Conservation (phyloP, 441 rosid genomes). For the Cnidoscolus chayamansa region DNA sequence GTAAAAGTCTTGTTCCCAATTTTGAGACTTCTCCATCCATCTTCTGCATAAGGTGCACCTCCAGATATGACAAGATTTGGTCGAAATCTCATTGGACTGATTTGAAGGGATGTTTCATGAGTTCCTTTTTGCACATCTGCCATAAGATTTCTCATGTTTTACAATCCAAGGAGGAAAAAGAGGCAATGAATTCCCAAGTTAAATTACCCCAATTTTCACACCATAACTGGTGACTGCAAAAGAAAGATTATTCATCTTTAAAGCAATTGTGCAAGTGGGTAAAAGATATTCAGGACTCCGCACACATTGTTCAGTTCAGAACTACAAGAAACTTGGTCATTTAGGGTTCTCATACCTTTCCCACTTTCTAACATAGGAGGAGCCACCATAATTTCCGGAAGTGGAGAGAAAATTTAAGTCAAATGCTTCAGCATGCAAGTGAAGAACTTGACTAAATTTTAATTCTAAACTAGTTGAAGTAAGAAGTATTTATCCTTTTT, state of each 20-base stretch:
- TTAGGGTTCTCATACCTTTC: background rate
- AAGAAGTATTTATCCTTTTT: background rate
- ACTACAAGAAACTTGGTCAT: background rate
- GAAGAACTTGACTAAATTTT: background rate
- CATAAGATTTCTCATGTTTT: background rate
- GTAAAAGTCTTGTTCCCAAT: conserved; percentile 56
- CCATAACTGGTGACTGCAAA: background rate
- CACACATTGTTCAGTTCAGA: background rate
- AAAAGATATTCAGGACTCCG: background rate
- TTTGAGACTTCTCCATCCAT: conserved; percentile 64
- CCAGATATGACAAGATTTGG: conserved; percentile 80
- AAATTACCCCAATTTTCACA: background rate
- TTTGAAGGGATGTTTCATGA: conserved; percentile 29
- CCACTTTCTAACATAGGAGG: background rate
- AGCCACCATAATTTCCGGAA: background rate
- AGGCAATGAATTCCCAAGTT: background rate
- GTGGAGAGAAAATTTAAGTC: background rate
- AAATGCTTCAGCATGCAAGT: background rate
- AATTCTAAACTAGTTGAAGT: background rate
- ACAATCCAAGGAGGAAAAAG: background rate
- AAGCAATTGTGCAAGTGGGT: background rate
- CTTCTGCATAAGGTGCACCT: conserved; percentile 78
- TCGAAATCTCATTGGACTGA: conserved; percentile 68
- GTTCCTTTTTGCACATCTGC: conserved; percentile 35
- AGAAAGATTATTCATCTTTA: background rate